Conservation (phyloP, 129 eudicot genomes). For the Chrysanthemum makinoi region DNA sequence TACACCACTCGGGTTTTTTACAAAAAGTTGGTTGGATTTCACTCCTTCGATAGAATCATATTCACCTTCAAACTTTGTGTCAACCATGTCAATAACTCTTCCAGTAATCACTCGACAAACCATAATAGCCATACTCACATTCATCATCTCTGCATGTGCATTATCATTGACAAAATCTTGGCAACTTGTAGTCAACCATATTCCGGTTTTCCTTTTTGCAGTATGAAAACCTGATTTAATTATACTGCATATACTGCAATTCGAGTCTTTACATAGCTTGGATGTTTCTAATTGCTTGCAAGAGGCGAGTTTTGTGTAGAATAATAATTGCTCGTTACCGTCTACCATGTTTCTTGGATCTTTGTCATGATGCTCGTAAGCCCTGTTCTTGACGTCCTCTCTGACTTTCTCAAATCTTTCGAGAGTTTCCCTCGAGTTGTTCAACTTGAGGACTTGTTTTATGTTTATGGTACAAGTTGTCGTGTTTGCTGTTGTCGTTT, state of each 20-base stretch:
- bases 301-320: conserved; percentile 36
- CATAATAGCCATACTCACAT: conserved; percentile 35
- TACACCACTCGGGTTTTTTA: conserved; percentile 42
- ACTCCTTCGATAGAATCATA: conserved; percentile 37
- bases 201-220: conserved; percentile 31
- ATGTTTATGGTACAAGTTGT: conserved; percentile 29
- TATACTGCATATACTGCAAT: conserved; percentile 41
- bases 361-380: conserved; percentile 27
- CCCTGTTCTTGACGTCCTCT: conserved; percentile 40
- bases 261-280: conserved; percentile 27
- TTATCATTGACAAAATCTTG: conserved; percentile 27
- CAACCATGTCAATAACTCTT: conserved; percentile 27
- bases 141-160: conserved; percentile 27
- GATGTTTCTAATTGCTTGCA: conserved; percentile 29
- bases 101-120: conserved; percentile 48
- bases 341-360: conserved; percentile 55
- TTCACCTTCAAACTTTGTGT: conserved; percentile 30
- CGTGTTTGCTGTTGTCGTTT: conserved; percentile 26
- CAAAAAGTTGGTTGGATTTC: conserved; percentile 35
- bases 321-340: conserved; percentile 49
- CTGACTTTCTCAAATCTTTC: conserved; percentile 50
- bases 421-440: conserved; percentile 35
- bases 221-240: conserved; percentile 30
- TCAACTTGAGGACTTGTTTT: conserved; percentile 37
- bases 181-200: conserved; percentile 37